Conservation (phyloP, 805 yeast species). For the Barnettozyma siamensis region DNA sequence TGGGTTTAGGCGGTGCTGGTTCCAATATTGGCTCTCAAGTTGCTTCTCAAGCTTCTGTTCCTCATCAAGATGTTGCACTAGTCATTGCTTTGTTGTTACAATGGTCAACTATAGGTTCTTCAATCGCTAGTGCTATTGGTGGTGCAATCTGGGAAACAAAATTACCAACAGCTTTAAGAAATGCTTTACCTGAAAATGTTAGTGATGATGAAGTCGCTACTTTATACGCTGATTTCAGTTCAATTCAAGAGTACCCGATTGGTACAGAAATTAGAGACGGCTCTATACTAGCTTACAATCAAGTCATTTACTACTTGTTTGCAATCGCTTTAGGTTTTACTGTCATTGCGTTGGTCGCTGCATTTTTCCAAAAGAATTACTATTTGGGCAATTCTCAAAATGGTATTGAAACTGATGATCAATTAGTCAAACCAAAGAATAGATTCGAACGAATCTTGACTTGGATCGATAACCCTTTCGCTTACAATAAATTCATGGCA, state of each 20-base stretch:
- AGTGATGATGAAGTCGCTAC: slow-evolving; percentile 19
- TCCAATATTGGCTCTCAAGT: slow-evolving; percentile 29
- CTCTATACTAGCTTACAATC: slow-evolving; percentile 29
- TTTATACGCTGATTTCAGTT: slow-evolving; percentile 23
- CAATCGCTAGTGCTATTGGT: slow-evolving; percentile 34
- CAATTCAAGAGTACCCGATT: slow-evolving; percentile 21
- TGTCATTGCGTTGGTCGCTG: slow-evolving; percentile 25
- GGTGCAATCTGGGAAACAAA: slow-evolving; percentile 32
- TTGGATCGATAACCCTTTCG: slow-evolving; percentile 4
- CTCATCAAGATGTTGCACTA: slow-evolving; percentile 34
- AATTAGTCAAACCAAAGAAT: slow-evolving; percentile 3
- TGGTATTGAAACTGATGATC: slow-evolving; percentile 27
- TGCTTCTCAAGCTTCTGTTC: slow-evolving; percentile 35
- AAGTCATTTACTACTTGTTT: slow-evolving; percentile 26
- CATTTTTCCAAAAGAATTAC: slow-evolving; percentile 30
- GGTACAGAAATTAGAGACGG: slow-evolving; percentile 24
- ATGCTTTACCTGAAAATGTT: slow-evolving; percentile 24
- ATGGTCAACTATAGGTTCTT: slow-evolving; percentile 30
- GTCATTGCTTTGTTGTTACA: slow-evolving; percentile 31
- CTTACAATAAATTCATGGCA: background rate
- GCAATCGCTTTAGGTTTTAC: slow-evolving; percentile 27
- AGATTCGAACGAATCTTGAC: slow-evolving; percentile 1
- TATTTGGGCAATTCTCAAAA: slow-evolving; percentile 33
- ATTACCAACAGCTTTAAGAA: slow-evolving; percentile 27
- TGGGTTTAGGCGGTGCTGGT: slow-evolving; percentile 34